Conservation (phyloP, 306 rosid species). For the Rubus parviflorus region DNA sequence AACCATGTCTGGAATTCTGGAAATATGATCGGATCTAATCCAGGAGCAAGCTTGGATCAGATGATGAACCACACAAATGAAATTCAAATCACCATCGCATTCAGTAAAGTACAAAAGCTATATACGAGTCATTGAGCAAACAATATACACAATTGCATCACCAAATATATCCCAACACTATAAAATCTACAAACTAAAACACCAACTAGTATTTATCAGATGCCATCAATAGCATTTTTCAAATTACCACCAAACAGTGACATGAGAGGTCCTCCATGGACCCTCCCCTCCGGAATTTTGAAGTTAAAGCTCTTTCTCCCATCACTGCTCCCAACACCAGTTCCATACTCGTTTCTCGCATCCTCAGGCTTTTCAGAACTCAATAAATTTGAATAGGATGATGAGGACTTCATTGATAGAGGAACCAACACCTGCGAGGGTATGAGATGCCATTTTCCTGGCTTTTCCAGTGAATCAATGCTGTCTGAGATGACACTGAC, state of each 20-base stretch:
- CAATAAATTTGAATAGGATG: conserved; percentile 39
- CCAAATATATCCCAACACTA: conserved; percentile 36
- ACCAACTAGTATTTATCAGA: conserved; percentile 32
- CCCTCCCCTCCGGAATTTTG: conserved; percentile 75
- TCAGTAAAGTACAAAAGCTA: conserved; percentile 34
- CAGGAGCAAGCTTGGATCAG: background rate
- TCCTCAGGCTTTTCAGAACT: conserved; percentile 46
- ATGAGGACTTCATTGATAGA: conserved; percentile 43
- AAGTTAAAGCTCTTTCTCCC: conserved; percentile 43
- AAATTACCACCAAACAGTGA: conserved; percentile 70
- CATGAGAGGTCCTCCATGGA: conserved; percentile 91
- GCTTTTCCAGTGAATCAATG: conserved; percentile 59
- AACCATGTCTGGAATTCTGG: too few relatives aligned
- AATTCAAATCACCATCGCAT: background rate
- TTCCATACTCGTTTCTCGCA: conserved; percentile 31
- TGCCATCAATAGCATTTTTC: conserved; percentile 58
- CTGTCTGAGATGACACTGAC: conserved; percentile 62
- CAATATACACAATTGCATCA: conserved; percentile 53
- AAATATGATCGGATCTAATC: too few relatives aligned
- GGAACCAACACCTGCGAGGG: conserved; percentile 91
- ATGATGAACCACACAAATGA: background rate
- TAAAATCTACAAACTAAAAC: conserved; percentile 35
- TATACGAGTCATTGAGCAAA: conserved; percentile 40
- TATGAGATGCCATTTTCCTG: conserved; percentile 47
- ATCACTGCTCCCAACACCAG: conserved; percentile 27